Base-by-base conservation (phyloP, 352 stramenopile genomes). In the Pythium volutum region DNA sequence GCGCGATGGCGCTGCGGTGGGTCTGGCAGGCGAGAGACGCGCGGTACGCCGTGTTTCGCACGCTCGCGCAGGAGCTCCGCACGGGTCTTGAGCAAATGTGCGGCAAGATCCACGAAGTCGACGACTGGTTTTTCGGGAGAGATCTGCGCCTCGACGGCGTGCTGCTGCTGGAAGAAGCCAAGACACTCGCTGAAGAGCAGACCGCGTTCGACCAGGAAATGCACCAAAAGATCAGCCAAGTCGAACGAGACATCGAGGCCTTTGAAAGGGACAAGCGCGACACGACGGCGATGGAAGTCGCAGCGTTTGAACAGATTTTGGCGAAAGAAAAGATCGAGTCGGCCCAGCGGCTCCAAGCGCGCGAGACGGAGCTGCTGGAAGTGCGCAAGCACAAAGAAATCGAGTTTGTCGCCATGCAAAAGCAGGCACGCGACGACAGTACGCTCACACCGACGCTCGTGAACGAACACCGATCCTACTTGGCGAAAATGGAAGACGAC, bases 121-220 rank as follows among this genome's bases (percentile, higher is more conserved):
- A 98, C 53, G 90, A 98, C 72, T 98, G 93, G 90, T 98, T 95
- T 70, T 98, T 88, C 55, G 84, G 86, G 1, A 85, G 84, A 9
- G 93, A 97, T 52, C 63, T 98, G 55, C 82, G 88, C 6, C 52
- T 97, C 47, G 87, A 93, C 53, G 91, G 88, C 15, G 55, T 81
- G n/a, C 69, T 67, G 31, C 56, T 96, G 2, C 59, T 77, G 48
- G 74, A 84, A 2, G 79, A 92, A 39, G 87, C 76, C 1, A 65
- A 62, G 2, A 74, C 80, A 48, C 72, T 93, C 2, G 59, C 72
- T 4, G 66, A 79, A 46, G 82, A 91, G 56, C 80, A 91, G 63
- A 59, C 63, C 22, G 70, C 67, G 8, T 62, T 93, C 15, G 87
- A 97, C 56, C 86, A 91, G 18, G 87, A 97, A 9, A 87, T 88